Conservation (phyloP, 768 basidiomycete genomes). For the Lactarius sanguifluus region DNA sequence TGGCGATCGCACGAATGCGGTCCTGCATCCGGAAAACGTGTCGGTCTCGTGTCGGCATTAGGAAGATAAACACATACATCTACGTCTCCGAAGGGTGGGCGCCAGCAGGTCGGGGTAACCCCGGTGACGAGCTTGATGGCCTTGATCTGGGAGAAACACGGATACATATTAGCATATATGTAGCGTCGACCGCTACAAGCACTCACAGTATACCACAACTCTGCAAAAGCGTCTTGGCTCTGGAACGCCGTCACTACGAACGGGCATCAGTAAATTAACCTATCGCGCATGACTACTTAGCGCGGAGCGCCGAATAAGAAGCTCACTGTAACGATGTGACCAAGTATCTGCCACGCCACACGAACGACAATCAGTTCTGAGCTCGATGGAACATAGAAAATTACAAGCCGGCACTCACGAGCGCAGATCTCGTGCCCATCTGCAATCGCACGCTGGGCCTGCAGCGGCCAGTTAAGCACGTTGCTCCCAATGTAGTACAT, state of each 20-base stretch:
- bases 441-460: slow-evolving; percentile 52
- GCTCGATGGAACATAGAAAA: not conserved
- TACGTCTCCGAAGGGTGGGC: slow-evolving; percentile 63
- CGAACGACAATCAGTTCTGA: not conserved
- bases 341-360: slow-evolving; percentile 40
- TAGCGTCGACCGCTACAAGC: not conserved
- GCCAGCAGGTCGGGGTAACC: slow-evolving; percentile 60
- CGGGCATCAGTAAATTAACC: not conserved
- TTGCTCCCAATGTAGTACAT: slow-evolving; percentile 66
- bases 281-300: not conserved
- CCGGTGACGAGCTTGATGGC: slow-evolving; percentile 55
- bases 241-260: slow-evolving; percentile 54
- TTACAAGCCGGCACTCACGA: slow-evolving; percentile 44
- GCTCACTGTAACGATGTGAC: slow-evolving; percentile 50
- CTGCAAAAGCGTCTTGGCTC: slow-evolving; percentile 70
- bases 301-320: not conserved
- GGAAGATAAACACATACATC: slow-evolving; percentile 38
- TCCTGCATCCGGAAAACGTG: slow-evolving; percentile 37
- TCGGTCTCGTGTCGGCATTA: not conserved
- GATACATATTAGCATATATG: not conserved
- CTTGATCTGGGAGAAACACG: slow-evolving; percentile 40
- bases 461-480: slow-evolving; percentile 53
- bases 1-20: slow-evolving; percentile 69
- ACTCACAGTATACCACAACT: slow-evolving; percentile 68
- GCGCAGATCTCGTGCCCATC: slow-evolving; percentile 59